Evolutionary conservation across 257 asterid species (phyloP).

Genomic region (Mitragyna speciosa): DNA sequence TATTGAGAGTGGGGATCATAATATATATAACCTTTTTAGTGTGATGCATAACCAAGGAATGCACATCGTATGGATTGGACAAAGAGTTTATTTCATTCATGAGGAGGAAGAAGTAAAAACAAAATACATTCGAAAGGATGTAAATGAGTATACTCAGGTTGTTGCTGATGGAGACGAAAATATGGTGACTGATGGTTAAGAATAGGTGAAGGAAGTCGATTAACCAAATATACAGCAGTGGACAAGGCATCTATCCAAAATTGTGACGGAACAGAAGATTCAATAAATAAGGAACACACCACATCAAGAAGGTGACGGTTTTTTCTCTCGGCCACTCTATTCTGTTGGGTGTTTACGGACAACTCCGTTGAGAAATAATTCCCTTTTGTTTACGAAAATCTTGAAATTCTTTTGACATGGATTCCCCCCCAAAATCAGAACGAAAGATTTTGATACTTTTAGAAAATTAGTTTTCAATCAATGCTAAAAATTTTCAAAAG

Average conservation of each 20-base stretch:
- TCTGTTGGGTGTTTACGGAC: neutral
- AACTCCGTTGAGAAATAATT: neutral
- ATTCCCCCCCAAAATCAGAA: neutral
- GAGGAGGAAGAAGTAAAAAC: neutral
- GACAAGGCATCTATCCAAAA: neutral
- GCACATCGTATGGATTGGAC: neutral
- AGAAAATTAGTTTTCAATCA: neutral
- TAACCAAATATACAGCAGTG: neutral
- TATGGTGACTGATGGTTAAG: no score
- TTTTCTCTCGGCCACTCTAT: no score
- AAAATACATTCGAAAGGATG: neutral
- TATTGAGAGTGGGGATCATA: neutral
- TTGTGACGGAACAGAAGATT: no score
- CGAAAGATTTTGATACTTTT: neutral
- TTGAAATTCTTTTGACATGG: slow-evolving; percentile 1
- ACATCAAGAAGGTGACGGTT: no score
- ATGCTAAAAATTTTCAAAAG: no score
- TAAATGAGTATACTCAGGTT: neutral
- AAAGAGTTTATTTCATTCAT: neutral
- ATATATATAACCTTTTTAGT: neutral
- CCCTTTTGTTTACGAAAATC: neutral
- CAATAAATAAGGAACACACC: no score
- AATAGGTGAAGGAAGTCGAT: neutral
- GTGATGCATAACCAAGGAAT: neutral
- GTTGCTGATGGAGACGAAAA: no score